Conservation (phyloP, 2,329 filamentous ascomycete genomes). For the Lecanoromycetidae sp. region DNA sequence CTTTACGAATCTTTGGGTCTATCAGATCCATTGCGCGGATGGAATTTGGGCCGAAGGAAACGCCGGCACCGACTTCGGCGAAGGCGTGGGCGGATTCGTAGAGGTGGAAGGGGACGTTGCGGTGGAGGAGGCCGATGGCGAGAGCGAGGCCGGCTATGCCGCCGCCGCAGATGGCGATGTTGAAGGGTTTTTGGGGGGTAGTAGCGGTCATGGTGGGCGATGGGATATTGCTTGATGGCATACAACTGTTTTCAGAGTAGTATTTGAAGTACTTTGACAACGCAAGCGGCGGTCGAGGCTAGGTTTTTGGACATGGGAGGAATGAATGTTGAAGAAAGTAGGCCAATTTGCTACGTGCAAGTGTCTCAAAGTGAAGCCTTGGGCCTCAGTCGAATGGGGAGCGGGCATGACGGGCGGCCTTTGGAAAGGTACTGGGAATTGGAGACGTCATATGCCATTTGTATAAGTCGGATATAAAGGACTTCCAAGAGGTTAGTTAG, state of each 20-base stretch:
- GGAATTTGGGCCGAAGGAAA: conserved; percentile 39
- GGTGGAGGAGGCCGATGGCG: conserved; percentile 20
- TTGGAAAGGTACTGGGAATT: too few relatives aligned
- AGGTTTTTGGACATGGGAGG: too few relatives aligned
- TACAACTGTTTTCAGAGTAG: background rate
- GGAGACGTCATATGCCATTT: too few relatives aligned
- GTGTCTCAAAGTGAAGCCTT: too few relatives aligned
- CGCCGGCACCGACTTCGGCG: conserved; percentile 41
- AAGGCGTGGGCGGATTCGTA: conserved; percentile 40
- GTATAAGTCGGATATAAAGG: background rate
- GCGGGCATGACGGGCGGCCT: too few relatives aligned
- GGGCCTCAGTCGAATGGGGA: too few relatives aligned
- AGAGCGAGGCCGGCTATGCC: conserved; percentile 24
- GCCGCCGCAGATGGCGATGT: conserved; percentile 25
- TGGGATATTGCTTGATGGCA: background rate
- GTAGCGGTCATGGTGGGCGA: background rate
- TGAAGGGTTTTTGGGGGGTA: conserved; percentile 17
- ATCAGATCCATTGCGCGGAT: conserved; percentile 37
- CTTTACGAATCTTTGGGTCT: conserved; percentile 29
- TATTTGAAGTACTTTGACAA: too few relatives aligned
- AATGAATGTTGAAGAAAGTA: background rate
- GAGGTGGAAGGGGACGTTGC: conserved; percentile 20
- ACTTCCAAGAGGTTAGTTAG: background rate
- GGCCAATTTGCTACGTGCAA: too few relatives aligned
- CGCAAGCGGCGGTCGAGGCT: too few relatives aligned